phyloP scores from a whole-genome alignment of 2,329 filamentous ascomycete genomes.

The Fusarium solani-melongenae region DNA sequence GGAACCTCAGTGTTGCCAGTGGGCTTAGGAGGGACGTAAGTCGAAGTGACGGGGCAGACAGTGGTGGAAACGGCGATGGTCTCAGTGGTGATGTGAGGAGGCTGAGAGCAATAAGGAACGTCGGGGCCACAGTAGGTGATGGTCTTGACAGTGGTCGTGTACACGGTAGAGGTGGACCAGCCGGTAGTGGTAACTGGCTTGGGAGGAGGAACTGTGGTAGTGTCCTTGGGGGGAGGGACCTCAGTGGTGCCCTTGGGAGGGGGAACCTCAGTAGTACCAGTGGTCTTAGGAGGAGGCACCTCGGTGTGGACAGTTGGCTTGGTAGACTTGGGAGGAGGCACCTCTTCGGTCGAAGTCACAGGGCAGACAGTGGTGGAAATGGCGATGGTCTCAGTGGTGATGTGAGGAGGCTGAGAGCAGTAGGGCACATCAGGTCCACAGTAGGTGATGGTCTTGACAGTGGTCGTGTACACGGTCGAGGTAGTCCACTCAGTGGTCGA shows the following conservation, averaged over 20 bases:
- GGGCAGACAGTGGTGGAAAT: slow-evolving; percentile 11
- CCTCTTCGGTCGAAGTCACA: slow-evolving; percentile 8
- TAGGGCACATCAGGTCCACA: slow-evolving; percentile 3
- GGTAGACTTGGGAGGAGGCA: neutral
- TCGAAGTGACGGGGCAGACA: slow-evolving; percentile 27
- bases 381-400: slow-evolving; percentile 14
- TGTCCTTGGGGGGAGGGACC: neutral
- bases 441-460: slow-evolving; percentile 4
- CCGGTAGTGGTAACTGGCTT: neutral
- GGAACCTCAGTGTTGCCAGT: too few relatives aligned
- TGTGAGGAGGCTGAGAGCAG: slow-evolving; percentile 6
- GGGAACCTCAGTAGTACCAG: slow-evolving; percentile 3
- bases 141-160: slow-evolving; percentile 28
- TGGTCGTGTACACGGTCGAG: slow-evolving; percentile 15
- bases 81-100: slow-evolving; percentile 26
- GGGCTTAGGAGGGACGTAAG: neutral
- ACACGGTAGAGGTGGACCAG: slow-evolving; percentile 28
- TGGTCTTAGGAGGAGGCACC: slow-evolving; percentile 2
- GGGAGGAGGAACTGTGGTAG: neutral
- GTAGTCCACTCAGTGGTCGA: slow-evolving; percentile 5
- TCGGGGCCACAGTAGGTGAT: slow-evolving; percentile 27
- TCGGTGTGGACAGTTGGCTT: slow-evolving; percentile 31
- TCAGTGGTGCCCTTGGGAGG: slow-evolving; percentile 12
- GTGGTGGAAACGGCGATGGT: slow-evolving; percentile 25
- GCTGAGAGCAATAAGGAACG: slow-evolving; percentile 14